phyloP scores from a whole-genome alignment of 139 green algal species.

The Chlamydomonas eustigma region DNA sequence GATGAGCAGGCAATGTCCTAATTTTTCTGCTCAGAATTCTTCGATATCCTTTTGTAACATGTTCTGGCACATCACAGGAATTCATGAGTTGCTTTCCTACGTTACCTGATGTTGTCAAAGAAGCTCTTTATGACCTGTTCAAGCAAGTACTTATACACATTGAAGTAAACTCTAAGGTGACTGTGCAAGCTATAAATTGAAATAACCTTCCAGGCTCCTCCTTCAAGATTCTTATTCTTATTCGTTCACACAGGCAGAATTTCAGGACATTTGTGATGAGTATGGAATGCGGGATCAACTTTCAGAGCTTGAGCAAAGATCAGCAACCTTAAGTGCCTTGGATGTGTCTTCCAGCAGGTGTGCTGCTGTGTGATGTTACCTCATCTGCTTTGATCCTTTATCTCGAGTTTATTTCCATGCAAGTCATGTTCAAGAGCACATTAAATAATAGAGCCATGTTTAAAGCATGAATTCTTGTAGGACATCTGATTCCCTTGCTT shows the following conservation, averaged over 20 bases:
- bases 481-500: no score
- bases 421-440: no score
- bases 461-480: no score
- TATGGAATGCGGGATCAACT: not conserved
- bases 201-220: not conserved
- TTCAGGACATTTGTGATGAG: constrained; percentile 4
- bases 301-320: not conserved
- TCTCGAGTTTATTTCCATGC: no score
- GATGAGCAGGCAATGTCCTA: not conserved
- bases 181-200: not conserved
- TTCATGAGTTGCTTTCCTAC: constrained; percentile 16
- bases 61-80: constrained; percentile 13
- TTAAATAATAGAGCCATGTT: no score
- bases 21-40: not conserved
- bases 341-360: no score
- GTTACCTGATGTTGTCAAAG: constrained; percentile 2
- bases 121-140: constrained; percentile 26
- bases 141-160: constrained; percentile 18
- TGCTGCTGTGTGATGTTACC: no score
- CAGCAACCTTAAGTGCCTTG: no score
- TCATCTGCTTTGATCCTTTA: no score
- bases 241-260: not conserved
- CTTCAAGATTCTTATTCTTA: not conserved
- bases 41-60: not conserved
- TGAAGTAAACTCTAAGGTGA: constrained; percentile 29